Conservation (phyloP, 1,284 basidiomycete species). For the Sparassis latifolia region DNA sequence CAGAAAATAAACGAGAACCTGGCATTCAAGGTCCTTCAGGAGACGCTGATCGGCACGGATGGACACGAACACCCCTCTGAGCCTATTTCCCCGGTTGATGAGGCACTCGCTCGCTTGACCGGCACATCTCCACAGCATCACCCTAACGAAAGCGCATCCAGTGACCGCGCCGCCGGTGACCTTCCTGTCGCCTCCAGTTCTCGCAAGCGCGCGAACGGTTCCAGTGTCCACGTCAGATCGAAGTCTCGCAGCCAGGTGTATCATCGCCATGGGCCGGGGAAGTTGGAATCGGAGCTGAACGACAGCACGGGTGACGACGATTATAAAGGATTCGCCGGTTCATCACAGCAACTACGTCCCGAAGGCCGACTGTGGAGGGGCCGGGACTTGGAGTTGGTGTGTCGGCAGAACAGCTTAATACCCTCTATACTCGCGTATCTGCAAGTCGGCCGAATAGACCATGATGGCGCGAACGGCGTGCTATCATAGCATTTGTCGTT, state of each 20-base stretch:
- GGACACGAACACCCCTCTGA: slow-evolving; percentile 9
- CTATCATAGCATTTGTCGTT: not conserved
- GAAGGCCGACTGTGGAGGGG: slow-evolving; percentile 57
- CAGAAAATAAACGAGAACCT: slow-evolving; percentile 63
- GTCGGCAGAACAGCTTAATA: slow-evolving; percentile 67
- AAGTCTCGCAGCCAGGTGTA: slow-evolving; percentile 68
- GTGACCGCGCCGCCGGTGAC: slow-evolving; percentile 3
- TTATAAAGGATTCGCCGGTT: slow-evolving; percentile 20
- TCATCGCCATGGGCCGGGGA: slow-evolving; percentile 47
- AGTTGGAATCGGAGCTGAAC: slow-evolving; percentile 47
- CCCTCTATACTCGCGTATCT: slow-evolving; percentile 47
- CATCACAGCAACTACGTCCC: slow-evolving; percentile 17
- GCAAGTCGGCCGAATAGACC: slow-evolving; percentile 14
- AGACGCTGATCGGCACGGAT: slow-evolving; percentile 58
- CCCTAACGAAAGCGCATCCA: slow-evolving; percentile 13
- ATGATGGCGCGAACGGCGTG: slow-evolving; percentile 9
- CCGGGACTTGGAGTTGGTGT: slow-evolving; percentile 60
- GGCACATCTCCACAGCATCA: slow-evolving; percentile 7
- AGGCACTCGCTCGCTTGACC: slow-evolving; percentile 21
- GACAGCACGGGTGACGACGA: slow-evolving; percentile 16
- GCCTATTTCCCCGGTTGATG: slow-evolving; percentile 19
- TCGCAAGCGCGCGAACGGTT: slow-evolving; percentile 11
- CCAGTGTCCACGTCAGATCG: slow-evolving; percentile 45
- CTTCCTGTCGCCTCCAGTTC: not conserved
- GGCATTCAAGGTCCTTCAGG: slow-evolving; percentile 77